These are phyloP conservation scores for Mimosa pudica DNA, from an alignment of 306 rosid genomes.

Conservation along the genomic window DNA sequence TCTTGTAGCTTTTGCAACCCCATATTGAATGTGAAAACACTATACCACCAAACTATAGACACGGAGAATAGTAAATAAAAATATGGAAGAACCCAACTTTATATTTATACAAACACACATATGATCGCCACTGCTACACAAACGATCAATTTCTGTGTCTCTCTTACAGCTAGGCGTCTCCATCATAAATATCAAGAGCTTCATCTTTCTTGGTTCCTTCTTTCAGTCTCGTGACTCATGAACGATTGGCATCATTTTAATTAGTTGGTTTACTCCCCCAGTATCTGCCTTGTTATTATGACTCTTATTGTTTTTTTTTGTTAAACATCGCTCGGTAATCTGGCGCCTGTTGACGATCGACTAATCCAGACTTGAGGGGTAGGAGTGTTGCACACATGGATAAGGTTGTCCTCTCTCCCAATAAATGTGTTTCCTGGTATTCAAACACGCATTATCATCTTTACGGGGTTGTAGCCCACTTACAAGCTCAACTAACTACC, in stretches of 20 bases:
- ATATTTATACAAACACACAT: not conserved
- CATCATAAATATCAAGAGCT: conserved; percentile 47
- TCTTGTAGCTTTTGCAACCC: conserved; percentile 26
- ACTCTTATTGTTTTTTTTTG: not conserved
- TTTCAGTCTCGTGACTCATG: not conserved
- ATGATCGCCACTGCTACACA: conserved; percentile 25
- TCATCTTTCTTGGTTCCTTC: conserved; percentile 31
- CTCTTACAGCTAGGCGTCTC: conserved; percentile 29
- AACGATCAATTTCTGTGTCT: conserved; percentile 38
- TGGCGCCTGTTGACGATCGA: too few species aligned
- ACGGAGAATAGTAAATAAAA: not conserved
- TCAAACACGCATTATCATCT: too few species aligned
- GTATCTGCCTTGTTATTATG: not conserved
- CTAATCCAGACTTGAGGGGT: too few species aligned
- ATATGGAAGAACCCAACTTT: not conserved
- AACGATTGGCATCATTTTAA: not conserved
- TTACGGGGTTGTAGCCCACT: too few species aligned
- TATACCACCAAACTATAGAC: not conserved
- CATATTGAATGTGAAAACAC: conserved; percentile 18
- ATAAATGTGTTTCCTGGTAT: too few species aligned
- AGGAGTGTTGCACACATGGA: too few species aligned
- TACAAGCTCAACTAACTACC: too few species aligned
- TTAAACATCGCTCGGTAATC: too few species aligned
- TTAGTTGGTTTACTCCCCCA: not conserved
- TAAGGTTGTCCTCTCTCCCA: too few species aligned